These are phyloP conservation scores for Digitaria exilis DNA, from an alignment of 202 grass and related monocot genomes.

Conservation along the genomic window DNA sequence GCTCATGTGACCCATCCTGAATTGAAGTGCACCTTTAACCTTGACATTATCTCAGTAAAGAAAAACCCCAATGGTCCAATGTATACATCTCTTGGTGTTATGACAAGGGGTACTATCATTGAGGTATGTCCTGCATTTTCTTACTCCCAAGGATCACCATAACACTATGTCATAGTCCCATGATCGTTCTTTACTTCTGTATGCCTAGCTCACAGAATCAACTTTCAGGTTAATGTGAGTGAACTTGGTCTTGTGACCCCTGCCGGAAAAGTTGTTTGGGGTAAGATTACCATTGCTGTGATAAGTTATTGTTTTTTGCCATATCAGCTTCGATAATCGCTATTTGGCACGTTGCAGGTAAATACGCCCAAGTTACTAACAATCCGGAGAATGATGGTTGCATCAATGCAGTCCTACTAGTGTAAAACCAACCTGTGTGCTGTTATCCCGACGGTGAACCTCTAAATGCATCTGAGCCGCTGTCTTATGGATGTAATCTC, in stretches of 20 bases:
- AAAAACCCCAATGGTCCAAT: conserved; percentile 79
- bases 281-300: conserved; percentile 35
- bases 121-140: conserved; percentile 49
- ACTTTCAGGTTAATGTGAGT: conserved; percentile 71
- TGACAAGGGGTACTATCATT: conserved; percentile 68
- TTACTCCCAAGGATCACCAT: neutral
- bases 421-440: conserved; percentile 31
- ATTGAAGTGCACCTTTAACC: conserved; percentile 81
- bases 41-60: conserved; percentile 76
- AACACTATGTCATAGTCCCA: neutral
- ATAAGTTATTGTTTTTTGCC: neutral
- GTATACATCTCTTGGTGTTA: conserved; percentile 81
- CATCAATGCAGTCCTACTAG: conserved; percentile 70
- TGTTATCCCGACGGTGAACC: neutral
- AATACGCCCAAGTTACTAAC: conserved; percentile 79
- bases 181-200: neutral
- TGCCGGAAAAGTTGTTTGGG: conserved; percentile 83
- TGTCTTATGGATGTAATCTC: neutral
- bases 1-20: conserved; percentile 75
- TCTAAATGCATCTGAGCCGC: neutral
- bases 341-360: conserved; percentile 45
- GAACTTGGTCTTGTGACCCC: conserved; percentile 83
- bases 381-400: conserved; percentile 82
- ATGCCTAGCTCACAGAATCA: neutral
- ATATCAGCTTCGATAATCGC: neutral